Percentiles rank a stretch among this genome's conserved stretches.
Conservation (phyloP, 2,329 filamentous ascomycete genomes). For the Hymenoscyphus linearis region DNA sequence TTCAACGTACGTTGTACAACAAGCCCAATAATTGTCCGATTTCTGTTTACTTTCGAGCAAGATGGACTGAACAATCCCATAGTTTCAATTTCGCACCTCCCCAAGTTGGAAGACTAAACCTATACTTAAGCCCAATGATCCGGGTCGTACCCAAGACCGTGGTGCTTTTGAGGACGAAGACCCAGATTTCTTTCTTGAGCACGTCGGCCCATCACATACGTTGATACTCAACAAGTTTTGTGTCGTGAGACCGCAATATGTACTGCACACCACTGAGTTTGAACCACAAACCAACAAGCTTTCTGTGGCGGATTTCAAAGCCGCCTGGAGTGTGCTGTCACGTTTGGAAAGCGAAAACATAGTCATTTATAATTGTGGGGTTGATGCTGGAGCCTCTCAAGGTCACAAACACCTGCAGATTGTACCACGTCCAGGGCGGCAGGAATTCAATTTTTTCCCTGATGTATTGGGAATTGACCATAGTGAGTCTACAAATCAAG, state of each 20-base stretch:
- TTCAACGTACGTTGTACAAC: background rate
- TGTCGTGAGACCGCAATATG: conserved; percentile 34
- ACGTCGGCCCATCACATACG: conserved; percentile 29
- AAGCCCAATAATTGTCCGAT: no score
- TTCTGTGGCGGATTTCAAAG: conserved; percentile 33
- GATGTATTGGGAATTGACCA: conserved; percentile 8
- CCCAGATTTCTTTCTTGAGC: conserved; percentile 30
- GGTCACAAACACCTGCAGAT: conserved; percentile 43
- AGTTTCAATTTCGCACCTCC: conserved; percentile 30
- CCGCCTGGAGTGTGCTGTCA: conserved; percentile 35
- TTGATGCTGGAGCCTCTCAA: conserved; percentile 38
- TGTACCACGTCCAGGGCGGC: conserved; percentile 30
- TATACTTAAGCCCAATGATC: conserved; percentile 24
- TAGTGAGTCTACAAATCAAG: background rate
- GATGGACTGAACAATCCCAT: background rate
- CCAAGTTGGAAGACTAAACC: conserved; percentile 17
- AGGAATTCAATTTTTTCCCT: conserved; percentile 22
- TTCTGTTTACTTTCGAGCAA: background rate
- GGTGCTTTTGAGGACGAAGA: conserved; percentile 30
- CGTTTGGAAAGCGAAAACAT: conserved; percentile 29
- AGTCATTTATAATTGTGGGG: conserved; percentile 42
- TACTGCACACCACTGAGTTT: conserved; percentile 37
- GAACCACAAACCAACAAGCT: conserved; percentile 35
- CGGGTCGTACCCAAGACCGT: conserved; percentile 22
- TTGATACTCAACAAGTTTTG: conserved; percentile 36